phyloP scores from a whole-genome alignment of 768 basidiomycete genomes.

The Crassisporium funariophilum region DNA sequence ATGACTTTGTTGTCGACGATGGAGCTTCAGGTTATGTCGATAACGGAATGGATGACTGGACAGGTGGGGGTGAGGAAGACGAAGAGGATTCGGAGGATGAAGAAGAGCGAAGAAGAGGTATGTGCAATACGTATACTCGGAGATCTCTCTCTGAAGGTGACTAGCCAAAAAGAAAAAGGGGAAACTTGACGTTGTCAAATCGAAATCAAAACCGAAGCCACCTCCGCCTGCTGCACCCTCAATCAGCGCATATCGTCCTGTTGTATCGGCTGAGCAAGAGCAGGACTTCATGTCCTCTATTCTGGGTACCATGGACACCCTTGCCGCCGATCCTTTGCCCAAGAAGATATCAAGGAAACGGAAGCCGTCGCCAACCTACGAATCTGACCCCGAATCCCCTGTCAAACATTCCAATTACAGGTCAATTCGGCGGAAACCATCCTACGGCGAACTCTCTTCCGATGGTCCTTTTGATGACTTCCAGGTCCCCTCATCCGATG shows the following conservation, averaged over 20 bases:
- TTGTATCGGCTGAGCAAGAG: slow-evolving; percentile 77
- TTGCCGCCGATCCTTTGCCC: slow-evolving; percentile 24
- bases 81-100: slow-evolving; percentile 62
- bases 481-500: slow-evolving; percentile 55
- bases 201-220: slow-evolving; percentile 52
- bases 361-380: slow-evolving; percentile 57
- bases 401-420: slow-evolving; percentile 30
- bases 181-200: slow-evolving; percentile 36
- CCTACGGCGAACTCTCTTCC: slow-evolving; percentile 46
- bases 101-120: slow-evolving; percentile 45
- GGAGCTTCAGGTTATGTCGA: slow-evolving; percentile 90
- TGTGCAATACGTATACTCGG: slow-evolving; percentile 11
- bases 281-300: slow-evolving; percentile 87
- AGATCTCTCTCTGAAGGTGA: slow-evolving; percentile 1
- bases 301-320: slow-evolving; percentile 68
- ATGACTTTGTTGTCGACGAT: slow-evolving; percentile 97
- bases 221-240: slow-evolving; percentile 58
- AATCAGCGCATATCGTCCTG: slow-evolving; percentile 80
- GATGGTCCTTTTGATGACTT: slow-evolving; percentile 45
- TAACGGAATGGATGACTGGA: slow-evolving; percentile 97
- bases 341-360: slow-evolving; percentile 56
- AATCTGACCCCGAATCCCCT: slow-evolving; percentile 40
- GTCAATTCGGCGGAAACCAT: slow-evolving; percentile 35
- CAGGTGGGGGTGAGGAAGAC: slow-evolving; percentile 52
- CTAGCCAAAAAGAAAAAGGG: slow-evolving; percentile 47